phyloP scores from a whole-genome alignment of 2,329 filamentous ascomycete species.

The Akanthomyces dipterigenus region DNA sequence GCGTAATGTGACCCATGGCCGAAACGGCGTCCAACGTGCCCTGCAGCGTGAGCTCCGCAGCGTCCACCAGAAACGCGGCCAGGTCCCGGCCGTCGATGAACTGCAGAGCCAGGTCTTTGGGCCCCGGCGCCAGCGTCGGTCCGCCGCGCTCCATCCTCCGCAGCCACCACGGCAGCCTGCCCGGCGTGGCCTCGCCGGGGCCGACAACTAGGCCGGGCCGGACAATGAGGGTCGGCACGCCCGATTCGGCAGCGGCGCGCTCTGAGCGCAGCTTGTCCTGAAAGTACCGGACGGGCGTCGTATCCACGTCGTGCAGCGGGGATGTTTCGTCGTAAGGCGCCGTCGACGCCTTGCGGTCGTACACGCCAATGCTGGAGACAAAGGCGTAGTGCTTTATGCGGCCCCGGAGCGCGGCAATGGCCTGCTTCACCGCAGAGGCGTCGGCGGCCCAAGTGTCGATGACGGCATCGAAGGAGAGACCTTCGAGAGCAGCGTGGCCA shows the following conservation, averaged over 20 bases:
- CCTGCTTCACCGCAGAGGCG: conserved; percentile 12
- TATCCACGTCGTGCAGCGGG: conserved; percentile 9
- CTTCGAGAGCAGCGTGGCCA: conserved; percentile 10
- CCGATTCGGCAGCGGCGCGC: neutral
- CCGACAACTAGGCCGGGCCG: conserved; percentile 12
- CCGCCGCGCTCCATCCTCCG: conserved; percentile 9
- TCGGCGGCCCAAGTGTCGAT: conserved; percentile 16
- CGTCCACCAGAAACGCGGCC: conserved; percentile 12
- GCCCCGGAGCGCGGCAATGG: conserved; percentile 14
- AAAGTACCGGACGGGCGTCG: neutral
- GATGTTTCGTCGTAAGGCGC: conserved; percentile 10
- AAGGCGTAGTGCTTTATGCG: conserved; percentile 15
- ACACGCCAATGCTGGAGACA: conserved; percentile 16
- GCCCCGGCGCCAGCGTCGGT: conserved; percentile 13
- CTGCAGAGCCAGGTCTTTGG: conserved; percentile 8
- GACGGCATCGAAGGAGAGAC: conserved; percentile 14
- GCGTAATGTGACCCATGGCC: neutral
- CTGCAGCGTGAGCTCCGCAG: conserved; percentile 7
- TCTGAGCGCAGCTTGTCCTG: conserved; percentile 12
- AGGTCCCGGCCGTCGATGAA: conserved; percentile 15
- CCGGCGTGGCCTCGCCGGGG: conserved; percentile 2
- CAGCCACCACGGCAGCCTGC: conserved; percentile 12
- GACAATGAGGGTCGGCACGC: conserved; percentile 8
- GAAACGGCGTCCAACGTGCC: conserved; percentile 7
- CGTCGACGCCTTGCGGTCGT: conserved; percentile 6